Base-by-base conservation (phyloP, 2,329 filamentous ascomycete species). In the Cladophialophora yegresii region DNA sequence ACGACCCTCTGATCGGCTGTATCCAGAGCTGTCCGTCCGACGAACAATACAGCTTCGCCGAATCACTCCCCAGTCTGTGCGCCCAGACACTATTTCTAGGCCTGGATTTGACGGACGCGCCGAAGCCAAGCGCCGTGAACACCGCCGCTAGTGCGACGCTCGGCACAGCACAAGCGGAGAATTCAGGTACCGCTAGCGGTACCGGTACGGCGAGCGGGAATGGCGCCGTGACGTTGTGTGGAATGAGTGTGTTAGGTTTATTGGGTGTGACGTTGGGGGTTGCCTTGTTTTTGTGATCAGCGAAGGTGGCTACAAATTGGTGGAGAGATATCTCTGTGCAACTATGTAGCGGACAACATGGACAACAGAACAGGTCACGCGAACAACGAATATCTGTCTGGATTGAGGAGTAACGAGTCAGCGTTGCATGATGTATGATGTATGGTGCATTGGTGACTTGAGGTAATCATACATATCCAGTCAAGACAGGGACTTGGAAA, bases 1-100 rank as follows among this genome's bases (percentile, higher is more conserved):
- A 51, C 43, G 63, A 65, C 56, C 59, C 56, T 5, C 28, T 62
- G 22, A 63, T 65, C 63, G n/a, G 3, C 30, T 67, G 65, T 45
- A 36, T 67, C 47, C 40, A 61, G 16, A 12, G 28, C 50, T 67
- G 65, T 40, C 63, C 65, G 1, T 8, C 12, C 30, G 63, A 62
- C 20, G 26, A 67, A 22, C 63, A 65, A 30, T 23, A 59, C 32
- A 45, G 32, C 10, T 67, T 58, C 22, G 65, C 65, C 4, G 23
- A 56, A 1, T 33, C 33, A 8, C 56, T 67, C n/a, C 65, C 65
- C 16, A 56, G 45, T 9, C 59, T 67, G 3, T 67, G 65, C 54
- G 54, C 50, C 2, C 40, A 54, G 55, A 43, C 50, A 1, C 32
- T 67, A 5, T 67, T 67, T 43, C 65, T 60, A 7, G 56, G 57